Conservation (phyloP, 2,329 filamentous ascomycete genomes). For the Phaeosphaeria sp. region DNA sequence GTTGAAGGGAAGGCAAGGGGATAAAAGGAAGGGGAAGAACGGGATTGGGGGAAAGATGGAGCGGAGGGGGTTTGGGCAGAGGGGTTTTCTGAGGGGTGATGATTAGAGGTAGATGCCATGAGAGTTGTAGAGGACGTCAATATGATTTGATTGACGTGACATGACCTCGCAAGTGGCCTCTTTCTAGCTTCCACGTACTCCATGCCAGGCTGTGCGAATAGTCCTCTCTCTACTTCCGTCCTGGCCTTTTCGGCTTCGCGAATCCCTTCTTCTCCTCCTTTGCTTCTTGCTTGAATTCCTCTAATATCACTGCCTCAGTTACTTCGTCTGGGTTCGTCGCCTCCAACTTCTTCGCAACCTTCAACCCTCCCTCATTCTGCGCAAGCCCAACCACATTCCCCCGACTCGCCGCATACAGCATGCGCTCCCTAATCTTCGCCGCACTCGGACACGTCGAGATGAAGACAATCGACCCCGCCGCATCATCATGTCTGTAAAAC, state of each 20-base stretch:
- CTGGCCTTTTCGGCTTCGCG: conserved; percentile 79
- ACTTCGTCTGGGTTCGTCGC: conserved; percentile 72
- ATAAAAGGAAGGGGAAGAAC: conserved; percentile 31
- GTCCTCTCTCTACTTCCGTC: conserved; percentile 61
- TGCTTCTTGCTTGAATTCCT: conserved; percentile 73
- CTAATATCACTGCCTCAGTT: conserved; percentile 68
- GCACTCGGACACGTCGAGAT: conserved; percentile 80
- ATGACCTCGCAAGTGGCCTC: neutral
- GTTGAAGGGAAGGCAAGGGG: conserved; percentile 49
- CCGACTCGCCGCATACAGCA: conserved; percentile 77
- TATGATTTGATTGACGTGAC: neutral
- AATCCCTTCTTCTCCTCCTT: conserved; percentile 73
- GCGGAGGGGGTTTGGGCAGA: conserved; percentile 33
- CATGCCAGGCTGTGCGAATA: no score
- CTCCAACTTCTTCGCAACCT: conserved; percentile 72
- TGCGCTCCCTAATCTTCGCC: conserved; percentile 80
- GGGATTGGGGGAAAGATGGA: conserved; percentile 31
- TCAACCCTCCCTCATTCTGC: conserved; percentile 68
- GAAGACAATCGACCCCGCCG: conserved; percentile 69
- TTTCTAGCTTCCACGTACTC: no score
- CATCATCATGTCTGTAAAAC: conserved; percentile 74
- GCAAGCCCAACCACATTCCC: conserved; percentile 69
- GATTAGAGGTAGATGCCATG: conserved; percentile 9
- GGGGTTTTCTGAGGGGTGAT: conserved; percentile 41
- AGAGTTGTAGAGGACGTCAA: neutral